Percentiles rank a stretch among this genome's conserved stretches.
These are phyloP conservation scores for Acanthamoeba lenticulata DNA, from an alignment of 208 protist species.

Conservation along the genomic window DNA sequence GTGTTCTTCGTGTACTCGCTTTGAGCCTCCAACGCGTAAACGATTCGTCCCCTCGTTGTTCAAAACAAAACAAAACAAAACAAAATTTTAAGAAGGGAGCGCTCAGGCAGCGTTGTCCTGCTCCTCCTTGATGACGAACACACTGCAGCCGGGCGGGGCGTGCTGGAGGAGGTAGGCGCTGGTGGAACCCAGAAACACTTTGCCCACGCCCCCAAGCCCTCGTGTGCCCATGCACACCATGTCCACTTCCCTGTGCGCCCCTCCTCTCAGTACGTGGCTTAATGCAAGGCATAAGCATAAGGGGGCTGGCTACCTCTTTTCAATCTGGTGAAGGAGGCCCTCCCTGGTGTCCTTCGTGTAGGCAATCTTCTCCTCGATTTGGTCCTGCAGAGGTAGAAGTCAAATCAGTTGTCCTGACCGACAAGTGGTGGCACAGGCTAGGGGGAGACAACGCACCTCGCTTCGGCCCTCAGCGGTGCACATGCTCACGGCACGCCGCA, in stretches of 20 bases:
- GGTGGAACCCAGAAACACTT: neutral
- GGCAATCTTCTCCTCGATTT: neutral
- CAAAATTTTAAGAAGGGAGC: too few relatives aligned
- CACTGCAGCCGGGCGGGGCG: neutral
- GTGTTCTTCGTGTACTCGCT: too few relatives aligned
- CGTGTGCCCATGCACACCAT: slow-evolving; percentile 22
- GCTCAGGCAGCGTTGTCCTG: too few relatives aligned
- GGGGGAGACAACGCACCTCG: neutral
- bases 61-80: too few relatives aligned
- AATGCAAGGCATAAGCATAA: neutral
- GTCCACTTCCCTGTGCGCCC: neutral
- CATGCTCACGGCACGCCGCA: neutral
- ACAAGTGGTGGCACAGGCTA: neutral
- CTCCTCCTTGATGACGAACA: neutral
- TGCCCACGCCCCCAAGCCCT: neutral
- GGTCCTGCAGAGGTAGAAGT: neutral
- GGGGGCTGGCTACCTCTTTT: neutral
- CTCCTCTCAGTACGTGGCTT: neutral
- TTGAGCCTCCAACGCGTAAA: too few relatives aligned
- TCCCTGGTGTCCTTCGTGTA: neutral
- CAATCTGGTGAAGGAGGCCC: neutral
- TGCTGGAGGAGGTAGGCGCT: neutral
- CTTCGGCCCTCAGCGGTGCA: neutral
- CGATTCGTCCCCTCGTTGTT: too few relatives aligned
- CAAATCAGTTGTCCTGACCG: neutral